phyloP scores from a whole-genome alignment of 352 stramenopile genomes.

The Globisporangium abappressorium region DNA sequence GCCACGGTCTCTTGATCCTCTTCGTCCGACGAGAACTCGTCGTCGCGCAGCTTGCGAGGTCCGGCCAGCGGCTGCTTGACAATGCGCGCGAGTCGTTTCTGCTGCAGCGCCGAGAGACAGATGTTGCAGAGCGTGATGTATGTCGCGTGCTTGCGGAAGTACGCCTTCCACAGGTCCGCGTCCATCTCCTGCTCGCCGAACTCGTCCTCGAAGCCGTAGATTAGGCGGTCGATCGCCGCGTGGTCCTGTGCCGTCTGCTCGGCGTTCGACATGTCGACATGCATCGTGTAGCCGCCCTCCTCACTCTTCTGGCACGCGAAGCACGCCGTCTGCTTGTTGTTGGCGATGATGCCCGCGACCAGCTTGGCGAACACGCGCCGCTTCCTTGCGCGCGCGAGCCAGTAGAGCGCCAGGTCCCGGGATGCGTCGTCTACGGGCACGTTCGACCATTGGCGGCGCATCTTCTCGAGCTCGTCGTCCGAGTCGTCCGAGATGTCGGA shows the following conservation, averaged over 20 bases:
- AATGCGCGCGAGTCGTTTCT: conserved; percentile 42
- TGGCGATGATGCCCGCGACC: conserved; percentile 75
- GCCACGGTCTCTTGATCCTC: conserved; percentile 64
- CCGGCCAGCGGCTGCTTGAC: conserved; percentile 25
- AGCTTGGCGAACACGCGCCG: conserved; percentile 89
- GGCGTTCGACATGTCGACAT: conserved; percentile 75
- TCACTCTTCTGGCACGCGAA: conserved; percentile 74
- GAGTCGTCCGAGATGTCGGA: conserved; percentile 92
- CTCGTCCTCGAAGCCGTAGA: conserved; percentile 67
- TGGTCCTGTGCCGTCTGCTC: conserved; percentile 68
- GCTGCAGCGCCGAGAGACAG: conserved; percentile 70
- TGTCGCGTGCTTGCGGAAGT: conserved; percentile 91
- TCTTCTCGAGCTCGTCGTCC: conserved; percentile 89
- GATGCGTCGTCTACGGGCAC: conserved; percentile 79
- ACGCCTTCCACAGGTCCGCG: conserved; percentile 94
- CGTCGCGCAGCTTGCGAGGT: conserved; percentile 54
- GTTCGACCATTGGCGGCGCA: conserved; percentile 84
- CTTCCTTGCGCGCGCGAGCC: conserved; percentile 92
- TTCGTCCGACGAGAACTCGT: conserved; percentile 94
- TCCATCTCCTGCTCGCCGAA: conserved; percentile 89
- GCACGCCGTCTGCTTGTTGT: conserved; percentile 85
- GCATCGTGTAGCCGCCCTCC: conserved; percentile 69
- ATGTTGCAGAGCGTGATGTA: conserved; percentile 95
- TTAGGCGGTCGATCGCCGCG: conserved; percentile 73
- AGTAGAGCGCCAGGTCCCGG: conserved; percentile 90